phyloP scores from a whole-genome alignment of 345 rosid species.

The Pugionium cornutum region DNA sequence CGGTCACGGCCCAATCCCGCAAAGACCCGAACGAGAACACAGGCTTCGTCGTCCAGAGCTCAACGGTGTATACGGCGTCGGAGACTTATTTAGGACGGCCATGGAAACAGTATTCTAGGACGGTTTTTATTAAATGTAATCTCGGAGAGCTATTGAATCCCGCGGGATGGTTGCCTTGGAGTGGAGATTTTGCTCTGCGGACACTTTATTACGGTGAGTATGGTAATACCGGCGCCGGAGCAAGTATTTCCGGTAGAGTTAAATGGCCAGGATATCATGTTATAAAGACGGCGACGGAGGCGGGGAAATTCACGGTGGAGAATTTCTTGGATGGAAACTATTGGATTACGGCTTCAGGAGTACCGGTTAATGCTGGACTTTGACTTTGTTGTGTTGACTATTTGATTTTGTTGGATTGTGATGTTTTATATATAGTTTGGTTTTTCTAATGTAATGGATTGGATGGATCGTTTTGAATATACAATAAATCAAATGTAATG shows the following conservation, averaged over 20 bases:
- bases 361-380: constrained; percentile 61
- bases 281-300: constrained; percentile 47
- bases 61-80: constrained; percentile 51
- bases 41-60: constrained; percentile 72
- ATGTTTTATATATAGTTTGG: constrained; percentile 13
- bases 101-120: constrained; percentile 80
- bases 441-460: not conserved
- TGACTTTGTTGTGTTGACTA: constrained; percentile 33
- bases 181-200: constrained; percentile 61
- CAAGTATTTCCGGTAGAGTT: constrained; percentile 60
- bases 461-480: constrained; percentile 12
- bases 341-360: constrained; percentile 79
- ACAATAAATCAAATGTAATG: constrained; percentile 7
- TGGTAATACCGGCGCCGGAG: constrained; percentile 68
- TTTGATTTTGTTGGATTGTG: constrained; percentile 22
- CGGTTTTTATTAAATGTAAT: constrained; percentile 60
- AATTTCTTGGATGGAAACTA: constrained; percentile 59
- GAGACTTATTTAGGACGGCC: constrained; percentile 79
- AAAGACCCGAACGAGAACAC: constrained; percentile 74
- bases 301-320: constrained; percentile 67
- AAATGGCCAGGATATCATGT: constrained; percentile 72
- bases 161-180: constrained; percentile 82
- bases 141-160: constrained; percentile 55
- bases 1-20: constrained; percentile 76
- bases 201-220: constrained; percentile 87